Base-by-base conservation (phyloP, 768 basidiomycete species). In the Lentinula lateritia region DNA sequence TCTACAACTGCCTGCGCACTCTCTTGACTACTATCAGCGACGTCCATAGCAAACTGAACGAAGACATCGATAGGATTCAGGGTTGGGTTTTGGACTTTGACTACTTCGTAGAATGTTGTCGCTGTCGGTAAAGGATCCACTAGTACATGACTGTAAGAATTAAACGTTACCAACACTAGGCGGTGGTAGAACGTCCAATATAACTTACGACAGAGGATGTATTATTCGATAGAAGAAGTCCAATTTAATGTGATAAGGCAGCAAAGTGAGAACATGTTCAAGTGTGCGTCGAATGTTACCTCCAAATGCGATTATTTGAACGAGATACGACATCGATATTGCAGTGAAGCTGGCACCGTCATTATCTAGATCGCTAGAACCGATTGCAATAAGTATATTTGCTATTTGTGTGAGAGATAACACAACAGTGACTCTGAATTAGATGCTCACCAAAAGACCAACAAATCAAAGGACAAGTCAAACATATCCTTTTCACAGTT, bases 161-260 rank as follows among this genome's bases (percentile, higher is more conserved):
- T 41, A 48, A 32, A n/a, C 13, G 35, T 48, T 35, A 16, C 7
- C 6, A 28, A 7, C 2, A 10, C 8, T 6, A 46, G 18, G 5
- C n/a, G 38, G 1, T 28, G 15, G 15, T 20, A 3, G 16, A 41
- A 12, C n/a, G 13, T 10, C n/a, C 38, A 23, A 28, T 34, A 43
- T 12, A 20, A 43, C 63, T 42, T 61, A 59, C 63, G 41, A 59
- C 13, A 64, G 41, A 36, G 63, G 61, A 45, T 64, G 50, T 32
- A 62, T 58, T 9, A 64, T 55, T 36, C 63, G 63, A 54, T 64
- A 62, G 54, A 64, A 64, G 39, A 64, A 62, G 35, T 64, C 63
- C 15, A 64, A 41, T 39, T 61, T 64, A 18, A 43, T 55, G 20
- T 64, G 38, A 39, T 64, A 62, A 43, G 61, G 23, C 20, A 46